These are phyloP conservation scores for Colletotrichum costaricense DNA, from an alignment of 2,329 filamentous ascomycete species.

Conservation along the genomic window DNA sequence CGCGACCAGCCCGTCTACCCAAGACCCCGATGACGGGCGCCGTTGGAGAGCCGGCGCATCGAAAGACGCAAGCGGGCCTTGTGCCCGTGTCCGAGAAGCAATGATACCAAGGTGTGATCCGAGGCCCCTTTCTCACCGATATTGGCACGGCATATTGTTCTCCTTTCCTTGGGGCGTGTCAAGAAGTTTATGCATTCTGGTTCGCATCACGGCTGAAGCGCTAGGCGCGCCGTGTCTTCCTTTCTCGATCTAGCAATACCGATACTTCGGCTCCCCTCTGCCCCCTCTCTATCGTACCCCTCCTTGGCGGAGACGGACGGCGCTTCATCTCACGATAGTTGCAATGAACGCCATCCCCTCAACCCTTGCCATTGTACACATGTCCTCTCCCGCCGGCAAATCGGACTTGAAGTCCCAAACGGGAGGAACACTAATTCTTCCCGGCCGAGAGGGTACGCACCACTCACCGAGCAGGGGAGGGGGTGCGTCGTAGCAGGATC, in stretches of 20 bases:
- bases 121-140: background rate
- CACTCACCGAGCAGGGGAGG: background rate
- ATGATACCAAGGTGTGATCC: background rate
- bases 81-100: background rate
- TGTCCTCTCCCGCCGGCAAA: background rate
- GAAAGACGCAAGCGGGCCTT: background rate
- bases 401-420: constrained; percentile 27
- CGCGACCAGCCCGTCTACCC: background rate
- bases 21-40: background rate
- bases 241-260: constrained; percentile 21
- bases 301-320: background rate
- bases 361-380: background rate
- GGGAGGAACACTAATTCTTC: constrained; percentile 22
- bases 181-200: constrained; percentile 2
- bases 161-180: constrained; percentile 12
- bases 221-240: constrained; percentile 8
- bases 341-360: background rate
- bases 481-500: constrained; percentile 1
- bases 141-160: background rate
- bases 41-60: background rate
- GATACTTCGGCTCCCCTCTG: background rate
- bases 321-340: background rate
- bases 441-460: background rate
- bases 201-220: background rate
- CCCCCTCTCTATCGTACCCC: background rate